Base-by-base conservation (phyloP, 768 basidiomycete genomes). In the Daedaleopsis sinensis region DNA sequence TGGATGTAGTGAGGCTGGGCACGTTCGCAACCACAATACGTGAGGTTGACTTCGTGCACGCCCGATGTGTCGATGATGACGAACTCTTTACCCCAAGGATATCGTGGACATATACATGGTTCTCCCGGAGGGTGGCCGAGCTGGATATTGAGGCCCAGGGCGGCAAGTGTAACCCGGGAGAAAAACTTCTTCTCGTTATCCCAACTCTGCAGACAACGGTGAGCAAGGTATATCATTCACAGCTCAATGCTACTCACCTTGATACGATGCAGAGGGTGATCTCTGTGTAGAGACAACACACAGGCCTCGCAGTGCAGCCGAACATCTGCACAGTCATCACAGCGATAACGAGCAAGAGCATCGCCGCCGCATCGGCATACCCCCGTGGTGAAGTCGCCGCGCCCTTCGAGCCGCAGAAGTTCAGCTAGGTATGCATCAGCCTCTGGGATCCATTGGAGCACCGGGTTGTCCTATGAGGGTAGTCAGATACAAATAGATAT, bases 11-110 rank as follows among this genome's bases (percentile, higher is more conserved):
- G 38, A 21, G 7, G 56, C 10, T 5, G 1, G 4, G 39, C 55
- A 11, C 16, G 15, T 32, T 52, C 47, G 60, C 74, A 75, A 18
- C 53, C 57, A 52, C 74, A 75, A 55, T 64, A 73, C 6, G 58
- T 24, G 0, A 73, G 51, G 23, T 35, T 16, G 8, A 74, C 62
- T 1, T 19, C 15, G 53, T 74, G 74, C 16, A 71, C 53, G 5
- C 73, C 72, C 24, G 64, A 72, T 21, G 57, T 57, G 43, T 73
- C 54, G 15, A 74, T 27, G 9, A 73, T 56, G 5, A 67, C 52
- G 53, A 73, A 65, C 6, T 52, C 47, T 18, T 53, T 51, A 21
- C 19, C 58, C 10, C 24, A 42, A 15, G 52, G 24, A 10, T 8
- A 32, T 3, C 6, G 5, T 1, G 63, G 65, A 15, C 27, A 12